Evolutionary conservation across 2,329 filamentous ascomycete species (phyloP).

Genomic region (Penicillium sp.): DNA sequence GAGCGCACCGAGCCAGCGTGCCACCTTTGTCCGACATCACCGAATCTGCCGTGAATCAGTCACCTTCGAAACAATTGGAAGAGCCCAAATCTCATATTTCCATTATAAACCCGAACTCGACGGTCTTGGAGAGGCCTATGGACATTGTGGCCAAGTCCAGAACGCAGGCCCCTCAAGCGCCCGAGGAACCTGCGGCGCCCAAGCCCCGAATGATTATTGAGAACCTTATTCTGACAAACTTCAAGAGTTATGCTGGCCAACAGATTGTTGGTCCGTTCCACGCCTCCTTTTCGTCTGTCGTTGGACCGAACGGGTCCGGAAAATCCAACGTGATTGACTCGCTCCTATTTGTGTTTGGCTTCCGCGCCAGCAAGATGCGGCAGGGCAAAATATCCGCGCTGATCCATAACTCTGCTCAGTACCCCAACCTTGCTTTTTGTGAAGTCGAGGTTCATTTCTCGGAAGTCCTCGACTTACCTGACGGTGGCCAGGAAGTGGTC

Average conservation of each 20-base stretch:
- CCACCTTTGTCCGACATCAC: conserved; percentile 75
- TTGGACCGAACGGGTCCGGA: conserved; percentile 95
- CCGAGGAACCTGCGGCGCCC: conserved; percentile 72
- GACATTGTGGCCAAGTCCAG: conserved; percentile 89
- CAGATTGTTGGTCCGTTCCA: conserved; percentile 98
- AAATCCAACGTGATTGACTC: conserved; percentile 99
- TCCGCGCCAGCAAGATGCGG: conserved; percentile 98
- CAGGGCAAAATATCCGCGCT: conserved; percentile 97
- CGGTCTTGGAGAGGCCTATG: conserved; percentile 82
- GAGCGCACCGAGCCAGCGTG: conserved; percentile 42
- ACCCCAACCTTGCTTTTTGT: conserved; percentile 81
- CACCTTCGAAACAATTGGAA: conserved; percentile 44
- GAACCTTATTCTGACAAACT: conserved; percentile 88
- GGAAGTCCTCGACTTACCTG: conserved; percentile 84
- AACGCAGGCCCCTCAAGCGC: conserved; percentile 60
- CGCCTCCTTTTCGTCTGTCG: conserved; percentile 93
- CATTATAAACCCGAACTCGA: conserved; percentile 72
- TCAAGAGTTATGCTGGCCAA: conserved; percentile 96
- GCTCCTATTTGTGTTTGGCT: conserved; percentile 96
- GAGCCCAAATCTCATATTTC: conserved; percentile 51
- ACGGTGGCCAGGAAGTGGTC: conserved; percentile 71
- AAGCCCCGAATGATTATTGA: conserved; percentile 90
- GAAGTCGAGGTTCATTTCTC: conserved; percentile 97
- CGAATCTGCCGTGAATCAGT: conserved; percentile 62
- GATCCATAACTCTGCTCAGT: conserved; percentile 91